phyloP scores from a whole-genome alignment of 305 asterid genomes.

The Plantago lanceolata region DNA sequence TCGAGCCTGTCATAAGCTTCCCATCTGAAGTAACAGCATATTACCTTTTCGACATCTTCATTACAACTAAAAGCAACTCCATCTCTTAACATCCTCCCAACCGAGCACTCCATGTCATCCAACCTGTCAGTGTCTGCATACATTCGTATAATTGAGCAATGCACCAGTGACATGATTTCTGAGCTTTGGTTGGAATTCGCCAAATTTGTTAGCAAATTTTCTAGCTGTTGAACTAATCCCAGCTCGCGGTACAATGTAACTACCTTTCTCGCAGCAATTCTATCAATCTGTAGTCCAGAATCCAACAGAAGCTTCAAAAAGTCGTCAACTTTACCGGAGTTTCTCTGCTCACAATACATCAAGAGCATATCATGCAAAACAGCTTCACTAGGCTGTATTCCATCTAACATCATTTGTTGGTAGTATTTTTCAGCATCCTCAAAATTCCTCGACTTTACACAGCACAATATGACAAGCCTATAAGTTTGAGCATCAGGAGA shows the following conservation, averaged over 20 bases:
- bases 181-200: constrained; percentile 23
- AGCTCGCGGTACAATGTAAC: constrained; percentile 27
- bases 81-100: constrained; percentile 41
- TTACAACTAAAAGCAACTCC: constrained; percentile 34
- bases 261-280: constrained; percentile 16
- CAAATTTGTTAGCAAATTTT: constrained; percentile 32
- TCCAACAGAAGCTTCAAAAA: constrained; percentile 24
- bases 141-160: constrained; percentile 33
- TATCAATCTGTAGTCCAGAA: constrained; percentile 19
- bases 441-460: constrained; percentile 32
- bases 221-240: constrained; percentile 36
- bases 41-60: constrained; percentile 45
- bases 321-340: constrained; percentile 21
- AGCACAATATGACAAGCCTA: constrained; percentile 36
- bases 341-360: constrained; percentile 31
- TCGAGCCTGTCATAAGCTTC: constrained; percentile 45
- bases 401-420: constrained; percentile 38
- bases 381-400: constrained; percentile 29
- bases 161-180: constrained; percentile 32
- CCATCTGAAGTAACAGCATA: constrained; percentile 42
- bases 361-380: constrained; percentile 32
- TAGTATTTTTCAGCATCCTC: constrained; percentile 39
- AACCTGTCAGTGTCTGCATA: constrained; percentile 34
- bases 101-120: constrained; percentile 47
- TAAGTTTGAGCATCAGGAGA: constrained; percentile 31